Percentiles rank a stretch among this genome's conserved stretches.
phyloP scores from a whole-genome alignment of 805 yeast species.

The Saccharomycopsis sp. region DNA sequence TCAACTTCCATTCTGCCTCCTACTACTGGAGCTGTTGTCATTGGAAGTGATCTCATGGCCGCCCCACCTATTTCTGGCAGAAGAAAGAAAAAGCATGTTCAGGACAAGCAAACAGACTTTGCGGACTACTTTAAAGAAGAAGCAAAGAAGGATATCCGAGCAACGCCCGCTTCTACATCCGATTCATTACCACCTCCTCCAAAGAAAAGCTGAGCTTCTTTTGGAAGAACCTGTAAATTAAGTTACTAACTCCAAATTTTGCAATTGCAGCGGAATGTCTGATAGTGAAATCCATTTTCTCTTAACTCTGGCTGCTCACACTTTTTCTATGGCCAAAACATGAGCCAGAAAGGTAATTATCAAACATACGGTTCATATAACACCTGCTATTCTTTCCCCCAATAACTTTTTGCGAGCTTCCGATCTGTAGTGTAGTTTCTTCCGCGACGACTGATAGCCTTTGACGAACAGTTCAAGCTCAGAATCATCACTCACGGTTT shows the following conservation, averaged over 20 bases:
- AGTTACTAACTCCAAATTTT: no score
- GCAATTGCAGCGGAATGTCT: no score
- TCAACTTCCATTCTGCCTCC: conserved; percentile 3
- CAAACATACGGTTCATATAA: no score
- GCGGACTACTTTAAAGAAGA: conserved; percentile 35
- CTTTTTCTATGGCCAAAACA: no score
- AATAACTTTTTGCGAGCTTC: conserved; percentile 11
- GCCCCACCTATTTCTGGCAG: conserved; percentile 26
- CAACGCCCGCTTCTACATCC: no score
- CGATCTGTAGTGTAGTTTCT: conserved; percentile 3
- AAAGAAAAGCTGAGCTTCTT: conserved; percentile 20
- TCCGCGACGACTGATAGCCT: conserved; percentile 3
- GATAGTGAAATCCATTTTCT: no score
- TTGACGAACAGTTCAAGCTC: conserved; percentile 10
- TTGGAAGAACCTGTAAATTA: no score
- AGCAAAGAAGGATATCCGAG: conserved; percentile 32
- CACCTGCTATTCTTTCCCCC: conserved; percentile 17
- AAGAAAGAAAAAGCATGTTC: conserved; percentile 23
- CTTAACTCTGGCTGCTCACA: no score
- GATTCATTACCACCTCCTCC: conserved; percentile 35
- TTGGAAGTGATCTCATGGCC: conserved; percentile 9
- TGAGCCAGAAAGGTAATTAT: no score
- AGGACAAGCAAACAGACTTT: conserved; percentile 23
- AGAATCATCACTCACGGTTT: conserved; percentile 3
- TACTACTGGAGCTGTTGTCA: neutral